Conservation (phyloP, 2,329 filamentous ascomycete species). For the Aspergillus aculeatinus region DNA sequence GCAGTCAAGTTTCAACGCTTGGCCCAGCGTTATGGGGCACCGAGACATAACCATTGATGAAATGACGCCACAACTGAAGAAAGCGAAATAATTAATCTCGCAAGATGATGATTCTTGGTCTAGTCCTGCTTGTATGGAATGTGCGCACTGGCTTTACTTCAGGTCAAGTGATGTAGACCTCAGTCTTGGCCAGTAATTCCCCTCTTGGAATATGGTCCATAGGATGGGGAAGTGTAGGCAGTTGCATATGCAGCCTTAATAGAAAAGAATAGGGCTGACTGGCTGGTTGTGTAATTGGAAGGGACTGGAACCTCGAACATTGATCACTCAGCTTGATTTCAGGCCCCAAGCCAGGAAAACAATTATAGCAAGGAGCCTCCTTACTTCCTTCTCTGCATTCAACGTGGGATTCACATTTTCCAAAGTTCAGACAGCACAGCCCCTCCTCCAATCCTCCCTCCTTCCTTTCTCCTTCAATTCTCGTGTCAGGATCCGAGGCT, state of each 20-base stretch:
- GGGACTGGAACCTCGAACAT: neutral
- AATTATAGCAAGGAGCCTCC: neutral
- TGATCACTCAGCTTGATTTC: neutral
- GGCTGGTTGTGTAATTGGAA: neutral
- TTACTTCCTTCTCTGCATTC: neutral
- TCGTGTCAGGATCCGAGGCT: slow-evolving; percentile 1
- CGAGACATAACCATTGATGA: slow-evolving; percentile 47
- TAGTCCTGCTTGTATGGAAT: neutral
- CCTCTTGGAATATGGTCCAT: neutral
- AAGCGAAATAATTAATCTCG: neutral
- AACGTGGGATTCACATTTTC: neutral
- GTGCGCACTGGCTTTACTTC: neutral
- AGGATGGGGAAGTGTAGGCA: neutral
- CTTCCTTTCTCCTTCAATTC: neutral
- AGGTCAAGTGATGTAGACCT: neutral
- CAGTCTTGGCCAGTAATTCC: neutral
- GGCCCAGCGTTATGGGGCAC: slow-evolving; percentile 44
- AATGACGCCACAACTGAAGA: neutral
- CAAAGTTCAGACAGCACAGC: neutral
- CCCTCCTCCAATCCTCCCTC: neutral
- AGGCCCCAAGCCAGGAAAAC: neutral
- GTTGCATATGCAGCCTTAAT: neutral
- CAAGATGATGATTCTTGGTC: neutral
- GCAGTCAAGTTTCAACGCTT: slow-evolving; percentile 50
- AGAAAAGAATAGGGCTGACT: neutral